Percentiles rank a stretch among this genome's conserved stretches.
These are phyloP conservation scores for Metschnikowia drakensbergensis DNA, from an alignment of 805 yeast species.

Conservation along the genomic window DNA sequence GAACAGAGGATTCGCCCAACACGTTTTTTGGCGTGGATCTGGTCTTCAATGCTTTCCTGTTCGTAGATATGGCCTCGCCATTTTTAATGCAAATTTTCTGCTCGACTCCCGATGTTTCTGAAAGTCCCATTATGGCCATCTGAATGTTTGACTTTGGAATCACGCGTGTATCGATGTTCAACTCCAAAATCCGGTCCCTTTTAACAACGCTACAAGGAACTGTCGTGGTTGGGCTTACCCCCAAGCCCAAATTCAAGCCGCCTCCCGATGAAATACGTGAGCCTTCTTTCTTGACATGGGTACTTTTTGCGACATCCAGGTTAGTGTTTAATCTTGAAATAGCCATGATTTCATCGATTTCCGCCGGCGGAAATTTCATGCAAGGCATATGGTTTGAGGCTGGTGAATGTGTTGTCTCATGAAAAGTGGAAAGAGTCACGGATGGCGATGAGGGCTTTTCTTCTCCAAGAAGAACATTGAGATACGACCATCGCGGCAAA, in stretches of 20 bases:
- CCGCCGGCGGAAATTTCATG: conserved; percentile 2
- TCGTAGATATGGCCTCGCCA: background rate
- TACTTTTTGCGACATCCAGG: background rate
- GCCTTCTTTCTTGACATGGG: background rate
- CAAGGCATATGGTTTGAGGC: background rate
- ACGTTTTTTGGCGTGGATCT: background rate
- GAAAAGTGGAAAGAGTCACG: background rate
- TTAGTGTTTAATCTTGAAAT: background rate
- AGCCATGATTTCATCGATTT: background rate
- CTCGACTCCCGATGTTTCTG: background rate
- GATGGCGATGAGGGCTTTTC: background rate
- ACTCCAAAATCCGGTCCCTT: conserved; percentile 27
- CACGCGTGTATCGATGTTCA: conserved; percentile 11
- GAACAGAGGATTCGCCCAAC: conserved; percentile 1
- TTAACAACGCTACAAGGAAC: conserved; percentile 34
- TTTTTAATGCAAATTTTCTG: background rate
- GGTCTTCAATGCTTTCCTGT: background rate
- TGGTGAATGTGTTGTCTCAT: background rate
- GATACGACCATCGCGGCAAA: conserved; percentile 10
- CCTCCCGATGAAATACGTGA: background rate
- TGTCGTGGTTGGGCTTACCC: conserved; percentile 26
- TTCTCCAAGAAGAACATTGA: conserved; percentile 6
- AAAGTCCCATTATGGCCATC: conserved; percentile 8
- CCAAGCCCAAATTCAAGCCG: conserved; percentile 20
- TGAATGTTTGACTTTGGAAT: conserved; percentile 8